Percentiles rank a stretch among this genome's conserved stretches.
These are phyloP conservation scores for Coemansia sp. DNA, from an alignment of 192 early-diverging fungal species.

Conservation along the genomic window DNA sequence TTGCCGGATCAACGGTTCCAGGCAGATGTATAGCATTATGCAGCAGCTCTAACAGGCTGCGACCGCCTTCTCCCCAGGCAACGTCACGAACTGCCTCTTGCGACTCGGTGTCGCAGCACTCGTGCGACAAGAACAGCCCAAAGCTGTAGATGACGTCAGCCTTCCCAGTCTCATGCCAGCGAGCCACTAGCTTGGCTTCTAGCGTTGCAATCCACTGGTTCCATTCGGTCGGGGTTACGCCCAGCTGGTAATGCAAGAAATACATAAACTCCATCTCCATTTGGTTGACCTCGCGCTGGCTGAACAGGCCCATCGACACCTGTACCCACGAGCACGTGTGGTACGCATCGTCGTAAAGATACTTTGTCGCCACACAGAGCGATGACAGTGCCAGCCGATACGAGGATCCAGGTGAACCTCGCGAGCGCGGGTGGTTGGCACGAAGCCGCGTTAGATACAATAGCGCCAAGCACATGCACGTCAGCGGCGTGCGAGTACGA, in stretches of 20 bases:
- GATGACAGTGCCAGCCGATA: constrained; percentile 67
- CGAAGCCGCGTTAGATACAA: constrained; percentile 59
- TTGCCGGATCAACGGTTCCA: constrained; percentile 15
- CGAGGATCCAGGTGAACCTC: constrained; percentile 58
- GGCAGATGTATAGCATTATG: constrained; percentile 46
- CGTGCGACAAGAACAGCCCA: constrained; percentile 52
- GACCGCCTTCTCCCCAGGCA: constrained; percentile 56
- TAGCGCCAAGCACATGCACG: constrained; percentile 57
- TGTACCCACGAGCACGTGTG: constrained; percentile 68
- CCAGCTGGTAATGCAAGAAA: constrained; percentile 57
- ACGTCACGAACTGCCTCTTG: constrained; percentile 53
- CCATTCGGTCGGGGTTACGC: constrained; percentile 58
- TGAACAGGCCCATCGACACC: constrained; percentile 60
- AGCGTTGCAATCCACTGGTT: constrained; percentile 57
- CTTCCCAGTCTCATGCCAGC: constrained; percentile 54
- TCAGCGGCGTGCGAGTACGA: constrained; percentile 57
- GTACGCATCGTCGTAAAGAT: constrained; percentile 68
- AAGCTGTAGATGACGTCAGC: constrained; percentile 49
- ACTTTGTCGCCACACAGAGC: constrained; percentile 69
- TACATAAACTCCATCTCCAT: constrained; percentile 67
- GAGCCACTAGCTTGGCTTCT: constrained; percentile 56
- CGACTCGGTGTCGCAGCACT: constrained; percentile 49
- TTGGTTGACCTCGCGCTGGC: constrained; percentile 61
- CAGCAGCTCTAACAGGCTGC: constrained; percentile 41
- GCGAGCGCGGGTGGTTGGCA: constrained; percentile 55